These are phyloP conservation scores for Endoconidiophora laricicola DNA, from an alignment of 2,329 filamentous ascomycete genomes.

Conservation along the genomic window DNA sequence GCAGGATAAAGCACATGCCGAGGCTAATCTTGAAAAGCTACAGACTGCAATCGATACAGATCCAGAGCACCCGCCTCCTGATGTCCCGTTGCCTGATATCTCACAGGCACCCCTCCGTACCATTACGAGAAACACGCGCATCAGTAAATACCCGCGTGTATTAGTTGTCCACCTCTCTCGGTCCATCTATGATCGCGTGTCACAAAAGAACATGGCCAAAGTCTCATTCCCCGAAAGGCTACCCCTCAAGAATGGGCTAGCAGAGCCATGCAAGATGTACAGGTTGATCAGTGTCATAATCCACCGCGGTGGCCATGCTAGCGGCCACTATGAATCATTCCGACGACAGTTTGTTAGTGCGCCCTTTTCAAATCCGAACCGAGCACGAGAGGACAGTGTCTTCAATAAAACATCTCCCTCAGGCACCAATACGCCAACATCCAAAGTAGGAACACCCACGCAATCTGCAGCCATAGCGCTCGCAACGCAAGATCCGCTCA, in stretches of 20 bases:
- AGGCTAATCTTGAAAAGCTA: constrained; percentile 47
- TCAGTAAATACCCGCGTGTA: constrained; percentile 76
- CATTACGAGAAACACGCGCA: constrained; percentile 76
- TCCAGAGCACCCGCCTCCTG: constrained; percentile 46
- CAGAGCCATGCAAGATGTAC: constrained; percentile 29
- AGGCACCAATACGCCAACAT: constrained; percentile 23
- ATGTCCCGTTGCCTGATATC: constrained; percentile 51
- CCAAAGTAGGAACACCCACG: constrained; percentile 24
- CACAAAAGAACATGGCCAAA: constrained; percentile 87
- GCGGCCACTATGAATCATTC: constrained; percentile 94
- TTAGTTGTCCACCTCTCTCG: constrained; percentile 83
- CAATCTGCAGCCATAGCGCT: constrained; percentile 28
- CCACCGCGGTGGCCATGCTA: constrained; percentile 89
- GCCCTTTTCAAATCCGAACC: constrained; percentile 68
- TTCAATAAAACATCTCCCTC: constrained; percentile 48
- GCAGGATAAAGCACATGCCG: constrained; percentile 21
- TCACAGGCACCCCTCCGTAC: constrained; percentile 61
- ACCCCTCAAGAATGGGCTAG: constrained; percentile 42
- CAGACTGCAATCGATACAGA: constrained; percentile 57
- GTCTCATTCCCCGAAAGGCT: constrained; percentile 83
- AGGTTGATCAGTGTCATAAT: constrained; percentile 75
- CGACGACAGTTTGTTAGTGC: constrained; percentile 58
- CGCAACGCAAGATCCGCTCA: constrained; percentile 28
- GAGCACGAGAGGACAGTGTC: constrained; percentile 57
- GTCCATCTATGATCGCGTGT: constrained; percentile 75